Evolutionary conservation across 208 protist species (phyloP), one percentile per base, ranked within the genome.

Genomic region (Crithidia brevicula): DNA sequence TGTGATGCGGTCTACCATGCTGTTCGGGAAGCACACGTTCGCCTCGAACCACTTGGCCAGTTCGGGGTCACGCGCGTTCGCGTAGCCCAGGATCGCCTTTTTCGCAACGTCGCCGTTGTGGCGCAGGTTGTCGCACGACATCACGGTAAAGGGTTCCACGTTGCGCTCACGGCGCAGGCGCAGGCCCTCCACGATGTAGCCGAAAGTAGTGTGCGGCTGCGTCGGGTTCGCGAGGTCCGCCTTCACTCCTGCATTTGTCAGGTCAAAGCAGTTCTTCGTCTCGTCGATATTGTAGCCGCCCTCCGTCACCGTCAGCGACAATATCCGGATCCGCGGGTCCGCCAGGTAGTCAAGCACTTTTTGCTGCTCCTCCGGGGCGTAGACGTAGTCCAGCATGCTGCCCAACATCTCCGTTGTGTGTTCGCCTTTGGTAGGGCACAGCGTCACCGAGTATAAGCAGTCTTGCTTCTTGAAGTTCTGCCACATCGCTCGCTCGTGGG

Each of bases 271-370:
- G 58, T 61, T 51, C 49, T 57, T 80, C 15, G 27, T 62, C 47
- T 81, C 77, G 59, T 83, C 72, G 46, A 83, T 78, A 70, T 83
- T 82, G 71, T 81, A 78, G 33, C 82, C 82, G 36, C 74, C 82
- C 69, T 79, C 82, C 25, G 77, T 83, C 34, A 83, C 72, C 28
- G 73, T 79, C 40, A 87, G 64, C 6, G 74, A 79, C 20, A 87
- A 33, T 34, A 81, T 79, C 52, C 69, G 56, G 50, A 83, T 83
- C 42, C 53, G 38, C 31, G 72, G 69, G 34, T 81, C 69, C 5
- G 38, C 63, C 9, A 81, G 66, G 53, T 71, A 73, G 38, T 71
- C 45, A 18, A 83, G 49, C 30, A 75, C 46, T 31, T 64, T 45
- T 28, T 72, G 43, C 33, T 67, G 72, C 62, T 83, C 63, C 61